Conservation (phyloP, 140 eudicot genomes). For the Oenanthe javanica region DNA sequence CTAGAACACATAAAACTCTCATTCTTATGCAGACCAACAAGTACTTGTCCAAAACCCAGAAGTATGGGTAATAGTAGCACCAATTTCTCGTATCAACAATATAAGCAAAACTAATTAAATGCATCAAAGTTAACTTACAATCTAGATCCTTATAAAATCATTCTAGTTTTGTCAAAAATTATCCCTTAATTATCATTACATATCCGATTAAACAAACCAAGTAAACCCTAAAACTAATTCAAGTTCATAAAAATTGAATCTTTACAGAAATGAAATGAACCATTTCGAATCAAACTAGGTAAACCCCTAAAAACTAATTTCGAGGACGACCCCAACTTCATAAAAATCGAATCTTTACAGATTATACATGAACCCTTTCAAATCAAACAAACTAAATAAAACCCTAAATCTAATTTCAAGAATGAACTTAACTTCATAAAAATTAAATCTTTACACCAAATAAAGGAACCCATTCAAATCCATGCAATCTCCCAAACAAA, state of each 20-base stretch:
- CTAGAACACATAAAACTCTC: neutral
- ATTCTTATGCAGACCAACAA: neutral
- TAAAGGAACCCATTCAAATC: neutral
- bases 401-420: neutral
- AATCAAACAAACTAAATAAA: neutral
- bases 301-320: neutral
- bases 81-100: neutral
- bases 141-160: neutral
- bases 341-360: neutral
- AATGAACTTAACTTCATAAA: neutral
- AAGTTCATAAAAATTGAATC: neutral
- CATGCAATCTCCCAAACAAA: neutral
- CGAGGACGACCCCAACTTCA: neutral
- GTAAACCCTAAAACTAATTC: slow-evolving; percentile 1
- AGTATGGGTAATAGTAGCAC: neutral
- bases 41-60: neutral
- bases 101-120: neutral
- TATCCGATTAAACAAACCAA: neutral
- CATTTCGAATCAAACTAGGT: neutral
- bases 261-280: neutral
- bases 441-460: neutral
- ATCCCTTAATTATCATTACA: neutral
- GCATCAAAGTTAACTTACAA: neutral
- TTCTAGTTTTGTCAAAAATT: neutral
- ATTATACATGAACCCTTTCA: too few relatives aligned